A percentile compares a stretch with the other conserved stretches of the same genome.
phyloP scores from a whole-genome alignment of 1,284 basidiomycete genomes.

The Tylopilus sp. region DNA sequence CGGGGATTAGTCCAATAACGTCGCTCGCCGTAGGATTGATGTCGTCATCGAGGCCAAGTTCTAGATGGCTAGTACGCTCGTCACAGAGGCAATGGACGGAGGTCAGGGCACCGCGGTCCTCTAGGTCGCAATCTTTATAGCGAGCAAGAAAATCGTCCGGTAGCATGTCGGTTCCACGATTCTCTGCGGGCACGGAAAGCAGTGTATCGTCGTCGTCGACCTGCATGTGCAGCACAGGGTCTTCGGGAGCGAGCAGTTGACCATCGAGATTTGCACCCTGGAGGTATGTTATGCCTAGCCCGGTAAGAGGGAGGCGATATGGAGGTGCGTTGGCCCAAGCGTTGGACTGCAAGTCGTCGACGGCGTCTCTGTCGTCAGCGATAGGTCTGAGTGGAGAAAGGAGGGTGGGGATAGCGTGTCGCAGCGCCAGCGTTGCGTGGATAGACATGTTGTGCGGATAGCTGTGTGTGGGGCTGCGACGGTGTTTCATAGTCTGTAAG shows the following conservation, averaged over 20 bases:
- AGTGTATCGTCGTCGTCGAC: slow-evolving; percentile 6
- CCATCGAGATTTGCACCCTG: not conserved
- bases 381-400: slow-evolving; percentile 27
- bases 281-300: slow-evolving; percentile 31
- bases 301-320: slow-evolving; percentile 24
- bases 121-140: not conserved
- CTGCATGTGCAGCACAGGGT: slow-evolving; percentile 6
- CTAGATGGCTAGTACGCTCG: not conserved
- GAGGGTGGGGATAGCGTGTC: slow-evolving; percentile 29
- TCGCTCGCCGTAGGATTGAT: slow-evolving; percentile 11
- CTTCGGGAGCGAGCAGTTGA: not conserved
- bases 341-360: slow-evolving; percentile 40
- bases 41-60: slow-evolving; percentile 13
- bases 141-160: not conserved
- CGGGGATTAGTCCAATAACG: slow-evolving; percentile 41
- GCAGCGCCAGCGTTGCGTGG: slow-evolving; percentile 35
- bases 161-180: not conserved
- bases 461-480: slow-evolving; percentile 25
- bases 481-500: slow-evolving; percentile 26
- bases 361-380: slow-evolving; percentile 11
- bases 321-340: slow-evolving; percentile 20
- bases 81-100: not conserved
- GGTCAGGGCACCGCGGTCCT: not conserved
- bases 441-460: slow-evolving; percentile 17
- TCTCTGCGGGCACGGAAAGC: not conserved